phyloP scores from a whole-genome alignment of 2,329 filamentous ascomycete species.

The Calonectria henricotiae region DNA sequence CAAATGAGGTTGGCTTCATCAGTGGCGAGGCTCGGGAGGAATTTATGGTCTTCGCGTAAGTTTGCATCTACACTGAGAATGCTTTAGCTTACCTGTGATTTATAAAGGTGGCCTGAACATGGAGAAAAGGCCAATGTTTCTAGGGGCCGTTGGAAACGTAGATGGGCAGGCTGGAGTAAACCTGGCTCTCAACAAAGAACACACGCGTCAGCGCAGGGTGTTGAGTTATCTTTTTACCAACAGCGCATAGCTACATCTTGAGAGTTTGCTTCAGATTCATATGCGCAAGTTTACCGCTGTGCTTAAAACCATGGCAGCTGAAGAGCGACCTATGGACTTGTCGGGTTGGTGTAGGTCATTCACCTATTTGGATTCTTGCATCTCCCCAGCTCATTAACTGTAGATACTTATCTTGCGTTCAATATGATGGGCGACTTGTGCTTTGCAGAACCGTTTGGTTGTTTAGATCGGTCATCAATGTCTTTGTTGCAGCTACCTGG shows the following conservation, averaged over 20 bases:
- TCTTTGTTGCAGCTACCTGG: conserved; percentile 7
- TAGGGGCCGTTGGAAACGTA: conserved; percentile 7
- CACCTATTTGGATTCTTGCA: neutral
- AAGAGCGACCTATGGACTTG: neutral
- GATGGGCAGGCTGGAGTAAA: conserved; percentile 8
- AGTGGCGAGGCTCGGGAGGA: conserved; percentile 19
- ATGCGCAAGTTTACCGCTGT: conserved; percentile 9
- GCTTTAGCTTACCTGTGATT: neutral
- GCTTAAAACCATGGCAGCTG: neutral
- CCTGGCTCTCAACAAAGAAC: conserved; percentile 10
- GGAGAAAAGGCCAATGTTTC: conserved; percentile 16
- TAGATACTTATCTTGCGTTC: neutral
- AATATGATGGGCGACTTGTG: conserved; percentile 14
- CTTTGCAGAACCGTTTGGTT: conserved; percentile 14
- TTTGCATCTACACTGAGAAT: neutral
- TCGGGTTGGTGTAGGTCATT: conserved; percentile 7
- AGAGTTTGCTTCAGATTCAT: neutral
- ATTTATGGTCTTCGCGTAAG: conserved; percentile 6
- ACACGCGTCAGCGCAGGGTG: neutral
- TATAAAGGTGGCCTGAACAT: conserved; percentile 6
- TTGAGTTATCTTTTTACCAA: conserved; percentile 14
- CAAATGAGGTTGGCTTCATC: conserved; percentile 24
- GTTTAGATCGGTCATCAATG: conserved; percentile 14
- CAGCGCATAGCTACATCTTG: neutral
- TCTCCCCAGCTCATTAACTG: neutral